Evolutionary conservation across 1,139 yeast species (phyloP).

Genomic region (Kurtzmaniella quercitrusa): DNA sequence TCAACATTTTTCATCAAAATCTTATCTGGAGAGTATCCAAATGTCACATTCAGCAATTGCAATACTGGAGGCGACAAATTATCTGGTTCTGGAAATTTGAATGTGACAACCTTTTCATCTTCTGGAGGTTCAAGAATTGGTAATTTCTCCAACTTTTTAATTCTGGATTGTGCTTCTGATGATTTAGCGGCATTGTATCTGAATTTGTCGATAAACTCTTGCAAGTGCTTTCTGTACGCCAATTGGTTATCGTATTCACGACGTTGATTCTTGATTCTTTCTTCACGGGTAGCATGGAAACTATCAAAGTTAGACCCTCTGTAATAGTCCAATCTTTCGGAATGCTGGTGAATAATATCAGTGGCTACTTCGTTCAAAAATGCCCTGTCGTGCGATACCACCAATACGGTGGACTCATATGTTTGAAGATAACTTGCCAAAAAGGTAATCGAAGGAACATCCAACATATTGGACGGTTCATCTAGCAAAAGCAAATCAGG

Average conservation of each 20-base stretch:
- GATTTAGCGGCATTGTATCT: slow-evolving; percentile 97
- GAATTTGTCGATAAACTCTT: slow-evolving; percentile 90
- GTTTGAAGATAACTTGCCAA: slow-evolving; percentile 84
- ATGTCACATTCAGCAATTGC: slow-evolving; percentile 80
- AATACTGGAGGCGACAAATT: slow-evolving; percentile 88
- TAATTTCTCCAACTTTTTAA: slow-evolving; percentile 89
- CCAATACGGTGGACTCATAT: slow-evolving; percentile 87
- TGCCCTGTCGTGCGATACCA: slow-evolving; percentile 96
- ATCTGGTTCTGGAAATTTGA: slow-evolving; percentile 95
- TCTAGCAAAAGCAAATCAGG: slow-evolving; percentile 84
- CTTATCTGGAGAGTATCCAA: slow-evolving; percentile 71
- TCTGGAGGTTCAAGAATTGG: slow-evolving; percentile 94
- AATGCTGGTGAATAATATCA: slow-evolving; percentile 95
- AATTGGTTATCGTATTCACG: slow-evolving; percentile 96
- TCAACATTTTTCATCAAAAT: slow-evolving; percentile 71
- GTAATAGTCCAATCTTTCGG: slow-evolving; percentile 93
- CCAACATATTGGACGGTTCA: slow-evolving; percentile 99
- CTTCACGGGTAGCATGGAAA: slow-evolving; percentile 91
- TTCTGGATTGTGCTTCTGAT: slow-evolving; percentile 95
- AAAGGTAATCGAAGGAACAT: slow-evolving; percentile 95
- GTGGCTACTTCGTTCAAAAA: slow-evolving; percentile 97
- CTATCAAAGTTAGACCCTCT: slow-evolving; percentile 92
- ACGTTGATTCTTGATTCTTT: slow-evolving; percentile 86
- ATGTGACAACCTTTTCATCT: slow-evolving; percentile 79
- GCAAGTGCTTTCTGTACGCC: slow-evolving; percentile 93